phyloP scores from a whole-genome alignment of 2,329 filamentous ascomycete species.

The Fusarium proliferatum region DNA sequence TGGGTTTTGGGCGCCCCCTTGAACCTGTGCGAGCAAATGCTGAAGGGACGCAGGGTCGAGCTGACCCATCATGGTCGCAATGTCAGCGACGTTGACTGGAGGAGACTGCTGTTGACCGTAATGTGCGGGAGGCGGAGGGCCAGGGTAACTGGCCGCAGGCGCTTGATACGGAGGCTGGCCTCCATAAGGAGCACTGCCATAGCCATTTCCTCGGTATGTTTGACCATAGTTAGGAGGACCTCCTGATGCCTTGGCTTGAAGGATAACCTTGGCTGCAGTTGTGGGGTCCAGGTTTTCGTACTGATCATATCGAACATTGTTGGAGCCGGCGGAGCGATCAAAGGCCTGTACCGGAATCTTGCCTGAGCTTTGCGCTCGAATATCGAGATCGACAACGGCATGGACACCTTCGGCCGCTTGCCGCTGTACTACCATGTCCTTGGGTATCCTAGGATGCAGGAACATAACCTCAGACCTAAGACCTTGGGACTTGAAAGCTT shows the following conservation, averaged over 20 bases:
- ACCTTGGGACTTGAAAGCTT: constrained; percentile 75
- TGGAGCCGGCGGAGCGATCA: constrained; percentile 78
- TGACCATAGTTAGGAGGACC: constrained; percentile 46
- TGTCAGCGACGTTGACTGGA: constrained; percentile 57
- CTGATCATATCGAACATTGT: constrained; percentile 85
- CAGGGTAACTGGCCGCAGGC: constrained; percentile 45
- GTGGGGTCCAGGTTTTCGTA: constrained; percentile 84
- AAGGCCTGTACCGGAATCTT: constrained; percentile 88
- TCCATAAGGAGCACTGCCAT: constrained; percentile 49
- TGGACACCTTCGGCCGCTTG: constrained; percentile 91
- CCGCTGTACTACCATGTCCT: constrained; percentile 82
- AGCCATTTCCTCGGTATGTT: constrained; percentile 42
- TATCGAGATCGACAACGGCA: constrained; percentile 82
- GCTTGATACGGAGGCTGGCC: constrained; percentile 45
- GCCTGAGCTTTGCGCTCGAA: constrained; percentile 73
- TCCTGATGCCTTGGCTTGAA: constrained; percentile 70
- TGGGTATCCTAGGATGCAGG: constrained; percentile 79
- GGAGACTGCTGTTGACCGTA: constrained; percentile 49
- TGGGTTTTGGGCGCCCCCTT: constrained; percentile 38
- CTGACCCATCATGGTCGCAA: constrained; percentile 73
- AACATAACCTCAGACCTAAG: constrained; percentile 84
- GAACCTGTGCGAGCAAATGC: constrained; percentile 72
- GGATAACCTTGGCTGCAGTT: constrained; percentile 83
- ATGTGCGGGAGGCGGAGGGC: constrained; percentile 42
- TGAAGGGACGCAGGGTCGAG: constrained; percentile 78